Evolutionary conservation across 495 filamentous ascomycete genomes (phyloP), one percentile per base, ranked within the genome.

Genomic region (Xylaria flabelliformis): DNA sequence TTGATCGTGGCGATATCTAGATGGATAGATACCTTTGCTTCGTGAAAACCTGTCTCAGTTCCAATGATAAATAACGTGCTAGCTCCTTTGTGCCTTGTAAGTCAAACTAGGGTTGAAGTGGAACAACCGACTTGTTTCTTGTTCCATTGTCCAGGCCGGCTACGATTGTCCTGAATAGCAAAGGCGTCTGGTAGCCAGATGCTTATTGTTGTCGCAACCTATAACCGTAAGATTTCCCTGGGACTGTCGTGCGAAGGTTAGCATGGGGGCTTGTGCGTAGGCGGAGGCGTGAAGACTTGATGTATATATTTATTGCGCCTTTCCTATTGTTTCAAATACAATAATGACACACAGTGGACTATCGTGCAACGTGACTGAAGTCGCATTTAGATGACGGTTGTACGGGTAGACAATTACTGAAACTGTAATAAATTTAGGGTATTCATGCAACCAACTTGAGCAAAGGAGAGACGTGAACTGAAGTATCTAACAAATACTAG

Each of bases 401-500:
- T 61, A 39, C 34, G 34, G 9, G 39, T 7, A 51, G 32, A 6
- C 29, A 67, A 29, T 67, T 32, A 15, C 53, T 41, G 3, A 24
- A 36, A 8, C 53, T 67, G 46, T 26, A 19, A 53, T 69, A 32
- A 29, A 55, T 55, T 32, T 36, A 19, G 24, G 36, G 67, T 59
- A 69, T 69, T 62, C 42, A 42, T 46, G 42, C 15, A 29, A 53
- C 26, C n/a, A 70, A 50, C 32, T 55, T 32, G 41, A 41, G 62
- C n/a, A 29, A 72, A 55, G 24, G 53, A 62, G 29, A 53, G 55
- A 70, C 58, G 41, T 56, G 67, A 51, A 70, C 39, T 59, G 34
- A 59, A 72, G 70, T 58, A 51, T 70, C 58, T 42, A 59, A 72
- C 59, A 55, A 67, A 63, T 59, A 63, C 56, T 19, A 44, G 29